Base-by-base conservation (phyloP, 2,329 filamentous ascomycete species). In the Rutstroemia sp. region DNA sequence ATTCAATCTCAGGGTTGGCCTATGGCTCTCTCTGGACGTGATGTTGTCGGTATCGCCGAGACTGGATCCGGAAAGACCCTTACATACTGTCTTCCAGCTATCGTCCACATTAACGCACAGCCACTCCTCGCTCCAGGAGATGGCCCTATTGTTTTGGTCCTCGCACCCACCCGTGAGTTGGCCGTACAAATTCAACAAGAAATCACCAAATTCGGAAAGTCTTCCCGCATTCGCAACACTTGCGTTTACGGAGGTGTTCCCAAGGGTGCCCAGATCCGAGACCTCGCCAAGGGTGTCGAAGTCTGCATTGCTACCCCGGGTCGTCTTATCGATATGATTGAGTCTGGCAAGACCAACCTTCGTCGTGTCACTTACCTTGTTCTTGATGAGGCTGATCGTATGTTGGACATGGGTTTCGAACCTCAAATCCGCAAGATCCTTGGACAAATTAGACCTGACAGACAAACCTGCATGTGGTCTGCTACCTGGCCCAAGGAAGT, bases 401-500 rank as follows among this genome's bases (percentile, higher is more conserved):
- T 34, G 30, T 34, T 34, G 30, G 30, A 34, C 30, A 34, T 34
- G 94, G 94, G 94, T 84, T 97, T 99, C 76, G 94, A 99, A 78
- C 94, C 94, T 64, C 94, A 97, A 74, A 97, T 99, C 69, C 90
- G 94, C 78, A 97, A 97, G 80, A 97, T 99, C 64, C 92, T 99
- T 66, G 82, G 88, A 62, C 94, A 99, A 77, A 97, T 97, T 74
- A 90, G 94, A 66, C 94, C 94, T 54, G 94, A 99, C 73, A 87
- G 94, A 81, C 94, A 99, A 75, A 99, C 94, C 61, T 94, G 94
- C 79, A 96, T 99, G 91, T 99, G 92, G 90, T 99, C 94, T 59
- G 94, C 94, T 66, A 99, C 94, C 6, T 99, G 94, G 92, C 94
- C 94, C 69, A 96, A 96, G 82, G 92, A 97, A 74, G 92, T 99